Percentiles rank a stretch among this genome's conserved stretches.
These are phyloP conservation scores for Plasmodium coatneyi DNA, from an alignment of 169 alveolate genomes.

Conservation along the genomic window DNA sequence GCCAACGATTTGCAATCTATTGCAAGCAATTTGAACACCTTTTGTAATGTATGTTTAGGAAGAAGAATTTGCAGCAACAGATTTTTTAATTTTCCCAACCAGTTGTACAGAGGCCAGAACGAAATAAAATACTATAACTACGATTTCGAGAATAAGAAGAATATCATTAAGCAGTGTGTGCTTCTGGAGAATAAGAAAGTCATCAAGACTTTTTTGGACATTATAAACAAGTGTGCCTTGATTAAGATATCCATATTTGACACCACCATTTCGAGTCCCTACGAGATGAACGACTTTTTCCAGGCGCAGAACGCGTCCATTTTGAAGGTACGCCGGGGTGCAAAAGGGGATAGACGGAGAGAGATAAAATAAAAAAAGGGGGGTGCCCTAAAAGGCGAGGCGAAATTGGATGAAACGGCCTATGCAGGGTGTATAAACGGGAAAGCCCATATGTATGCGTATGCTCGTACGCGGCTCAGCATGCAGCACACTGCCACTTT, in stretches of 20 bases:
- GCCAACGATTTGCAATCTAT: conserved; percentile 16
- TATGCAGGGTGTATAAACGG: not conserved
- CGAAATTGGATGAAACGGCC: not conserved
- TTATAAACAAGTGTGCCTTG: conserved; percentile 40
- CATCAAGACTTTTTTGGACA: conserved; percentile 48
- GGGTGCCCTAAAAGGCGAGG: not conserved
- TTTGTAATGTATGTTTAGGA: conserved; percentile 62
- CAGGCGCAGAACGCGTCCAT: conserved; percentile 59
- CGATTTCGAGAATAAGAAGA: conserved; percentile 72
- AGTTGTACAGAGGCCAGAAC: conserved; percentile 7
- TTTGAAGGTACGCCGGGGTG: conserved; percentile 26
- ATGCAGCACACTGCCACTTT: not conserved
- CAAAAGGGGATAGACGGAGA: not conserved
- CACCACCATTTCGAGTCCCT: conserved; percentile 31
- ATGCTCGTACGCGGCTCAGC: not conserved
- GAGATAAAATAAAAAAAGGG: not conserved
- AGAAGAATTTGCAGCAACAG: conserved; percentile 25
- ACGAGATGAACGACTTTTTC: conserved; percentile 62
- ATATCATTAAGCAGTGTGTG: conserved; percentile 72
- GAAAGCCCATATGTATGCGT: not conserved
- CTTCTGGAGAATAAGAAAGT: conserved; percentile 58
- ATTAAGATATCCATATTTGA: conserved; percentile 49
- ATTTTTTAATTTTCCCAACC: not conserved
- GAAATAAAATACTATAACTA: conserved; percentile 66
- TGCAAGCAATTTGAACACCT: conserved; percentile 22